Base-by-base conservation (phyloP, 2,329 filamentous ascomycete genomes). In the Amauroascus verrucosus region DNA sequence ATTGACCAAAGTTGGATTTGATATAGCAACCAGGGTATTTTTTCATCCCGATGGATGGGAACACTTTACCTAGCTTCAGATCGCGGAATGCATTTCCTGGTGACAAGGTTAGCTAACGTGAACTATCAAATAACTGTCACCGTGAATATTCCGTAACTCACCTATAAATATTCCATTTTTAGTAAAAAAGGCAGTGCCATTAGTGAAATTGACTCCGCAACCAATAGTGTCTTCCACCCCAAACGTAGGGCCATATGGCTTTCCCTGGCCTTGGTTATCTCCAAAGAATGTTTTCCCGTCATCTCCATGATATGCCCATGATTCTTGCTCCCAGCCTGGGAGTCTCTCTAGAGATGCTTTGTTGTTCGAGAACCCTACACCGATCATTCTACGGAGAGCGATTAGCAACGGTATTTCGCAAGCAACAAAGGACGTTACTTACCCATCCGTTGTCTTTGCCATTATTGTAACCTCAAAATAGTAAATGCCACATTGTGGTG, bases 401-500 rank as follows among this genome's bases (percentile, higher is more conserved):
- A 58, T 52, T 62, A 57, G 51, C 50, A 48, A 37, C 67, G 71
- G 45, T 70, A 81, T 38, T 14, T n/a, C 50, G 37, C 20, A 61
- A 51, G 4, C 7, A 43, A 5, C 30, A 30, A 32, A 52, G 45
- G 49, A 58, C 30, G 43, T 30, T 9, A 62, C 77, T 59, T 74
- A 83, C 81, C 80, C 81, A 61, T 86, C 84, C 64, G 84, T 83
- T 49, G 79, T 80, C 62, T 83, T 81, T 6, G 81, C 79, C 48
- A 83, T 67, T 46, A 88, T 78, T 7, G 79, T 80, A 32, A 83
- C 75, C 63, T 98, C 93, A 64, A 83, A 98, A 67, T 98, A 98
- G 69, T 95, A 98, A 56, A 98, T 84, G 1, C 93, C 93, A 60
- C 87, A 93, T 64, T 95, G 85, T 33, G 82, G 77, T 3, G 93